phyloP scores from a whole-genome alignment of 2,329 filamentous ascomycete genomes.

The Monosporascus sp. region DNA sequence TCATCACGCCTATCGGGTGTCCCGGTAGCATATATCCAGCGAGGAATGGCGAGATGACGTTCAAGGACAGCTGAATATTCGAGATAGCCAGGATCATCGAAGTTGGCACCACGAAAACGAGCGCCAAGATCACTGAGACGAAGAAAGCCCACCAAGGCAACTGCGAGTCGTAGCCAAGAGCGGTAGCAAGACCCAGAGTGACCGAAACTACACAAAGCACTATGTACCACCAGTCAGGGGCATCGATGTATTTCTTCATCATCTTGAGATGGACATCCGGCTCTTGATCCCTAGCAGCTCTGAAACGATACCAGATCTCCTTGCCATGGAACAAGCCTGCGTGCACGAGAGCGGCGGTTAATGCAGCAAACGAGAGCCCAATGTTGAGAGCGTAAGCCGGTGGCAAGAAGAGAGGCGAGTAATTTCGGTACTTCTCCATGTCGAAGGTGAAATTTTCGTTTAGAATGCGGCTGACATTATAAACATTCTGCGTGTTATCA shows the following conservation, averaged over 20 bases:
- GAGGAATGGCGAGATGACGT: conserved; percentile 50
- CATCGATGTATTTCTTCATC: conserved; percentile 49
- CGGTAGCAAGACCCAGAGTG: conserved; percentile 40
- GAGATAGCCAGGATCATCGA: conserved; percentile 45
- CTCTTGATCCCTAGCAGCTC: conserved; percentile 41
- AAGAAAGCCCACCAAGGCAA: conserved; percentile 51
- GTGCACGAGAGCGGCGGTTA: conserved; percentile 40
- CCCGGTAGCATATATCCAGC: conserved; percentile 58
- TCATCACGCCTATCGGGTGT: conserved; percentile 49
- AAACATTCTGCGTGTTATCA: conserved; percentile 50
- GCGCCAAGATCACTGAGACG: conserved; percentile 40
- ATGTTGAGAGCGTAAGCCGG: conserved; percentile 42
- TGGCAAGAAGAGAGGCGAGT: conserved; percentile 51
- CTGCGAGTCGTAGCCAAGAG: conserved; percentile 42
- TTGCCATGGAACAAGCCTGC: conserved; percentile 34
- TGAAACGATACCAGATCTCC: conserved; percentile 40
- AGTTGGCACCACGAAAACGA: conserved; percentile 42
- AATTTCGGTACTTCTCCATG: conserved; percentile 44
- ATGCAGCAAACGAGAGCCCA: conserved; percentile 48
- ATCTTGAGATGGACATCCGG: conserved; percentile 46
- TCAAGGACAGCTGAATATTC: conserved; percentile 46
- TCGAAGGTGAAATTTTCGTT: conserved; percentile 44
- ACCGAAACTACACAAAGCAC: conserved; percentile 40
- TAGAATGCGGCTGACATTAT: conserved; percentile 49
- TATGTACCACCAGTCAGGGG: conserved; percentile 53